phyloP scores from a whole-genome alignment of 192 early-diverging fungal genomes.

The Chytriomyces confervae region DNA sequence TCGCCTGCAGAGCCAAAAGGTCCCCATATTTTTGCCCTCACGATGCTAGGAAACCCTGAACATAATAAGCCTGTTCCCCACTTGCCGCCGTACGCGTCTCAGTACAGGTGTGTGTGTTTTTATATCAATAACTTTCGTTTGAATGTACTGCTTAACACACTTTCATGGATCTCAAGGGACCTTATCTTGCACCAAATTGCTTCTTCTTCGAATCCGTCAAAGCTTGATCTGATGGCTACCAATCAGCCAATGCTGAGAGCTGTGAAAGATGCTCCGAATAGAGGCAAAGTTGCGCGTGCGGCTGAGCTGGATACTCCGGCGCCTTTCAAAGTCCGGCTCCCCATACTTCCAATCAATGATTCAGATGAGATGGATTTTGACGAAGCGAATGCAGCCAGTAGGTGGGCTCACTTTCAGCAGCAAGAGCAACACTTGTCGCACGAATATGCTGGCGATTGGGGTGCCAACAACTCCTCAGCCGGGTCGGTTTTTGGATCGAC shows the following conservation, averaged over 20 bases:
- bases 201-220: too few relatives aligned
- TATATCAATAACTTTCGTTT: too few relatives aligned
- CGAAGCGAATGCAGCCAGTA: background rate
- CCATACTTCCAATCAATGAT: background rate
- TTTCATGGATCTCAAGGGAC: slow-evolving; percentile 50
- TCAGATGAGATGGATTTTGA: background rate
- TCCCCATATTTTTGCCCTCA: slow-evolving; percentile 18
- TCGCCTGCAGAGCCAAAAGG: background rate
- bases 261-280: background rate
- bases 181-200: slow-evolving; percentile 34
- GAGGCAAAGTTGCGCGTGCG: background rate
- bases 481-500: background rate
- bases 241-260: background rate
- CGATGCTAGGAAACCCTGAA: slow-evolving; percentile 25
- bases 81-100: slow-evolving; percentile 49
- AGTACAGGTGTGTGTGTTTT: slow-evolving; percentile 47
- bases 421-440: background rate
- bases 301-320: background rate
- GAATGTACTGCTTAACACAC: too few relatives aligned
- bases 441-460: background rate
- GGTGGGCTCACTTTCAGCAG: background rate
- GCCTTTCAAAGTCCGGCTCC: background rate
- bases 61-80: slow-evolving; percentile 10
- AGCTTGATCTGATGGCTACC: background rate
- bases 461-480: background rate